Percentiles rank a stretch among this genome's conserved stretches.
Evolutionary conservation across 2,329 filamentous ascomycete genomes (phyloP).

Genomic region (Apiospora pterosperma): DNA sequence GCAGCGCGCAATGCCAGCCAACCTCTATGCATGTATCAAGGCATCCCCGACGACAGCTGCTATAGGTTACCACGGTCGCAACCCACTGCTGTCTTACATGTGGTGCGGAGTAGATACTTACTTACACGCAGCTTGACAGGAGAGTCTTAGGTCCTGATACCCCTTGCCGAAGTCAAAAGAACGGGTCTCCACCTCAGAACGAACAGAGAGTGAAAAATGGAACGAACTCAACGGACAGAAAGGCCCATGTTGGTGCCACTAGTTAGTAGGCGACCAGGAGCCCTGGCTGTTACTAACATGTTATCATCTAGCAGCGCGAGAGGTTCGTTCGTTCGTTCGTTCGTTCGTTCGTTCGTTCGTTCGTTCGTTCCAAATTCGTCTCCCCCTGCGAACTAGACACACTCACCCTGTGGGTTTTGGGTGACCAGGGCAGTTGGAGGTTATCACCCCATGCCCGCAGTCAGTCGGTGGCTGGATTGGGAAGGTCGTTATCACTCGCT

Average conservation of each 20-base stretch:
- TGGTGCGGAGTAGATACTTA: not conserved
- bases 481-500: not conserved
- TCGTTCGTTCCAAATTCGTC: too few species aligned
- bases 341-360: too few species aligned
- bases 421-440: not conserved
- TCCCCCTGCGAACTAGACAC: not conserved
- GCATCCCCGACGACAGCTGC: not conserved
- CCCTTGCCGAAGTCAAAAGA: not conserved
- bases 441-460: not conserved
- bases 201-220: not conserved
- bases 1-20: not conserved
- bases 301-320: not conserved
- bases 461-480: not conserved
- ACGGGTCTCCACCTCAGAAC: not conserved
- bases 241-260: not conserved
- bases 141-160: not conserved
- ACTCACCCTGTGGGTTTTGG: not conserved
- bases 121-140: not conserved
- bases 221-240: not conserved
- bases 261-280: not conserved
- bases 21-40: not conserved
- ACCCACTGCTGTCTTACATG: not conserved
- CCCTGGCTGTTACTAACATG: not conserved
- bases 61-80: not conserved
- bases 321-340: too few species aligned